Conservation (phyloP, 225 moss, liverwort and hornwort species). For the Asterella californica region DNA sequence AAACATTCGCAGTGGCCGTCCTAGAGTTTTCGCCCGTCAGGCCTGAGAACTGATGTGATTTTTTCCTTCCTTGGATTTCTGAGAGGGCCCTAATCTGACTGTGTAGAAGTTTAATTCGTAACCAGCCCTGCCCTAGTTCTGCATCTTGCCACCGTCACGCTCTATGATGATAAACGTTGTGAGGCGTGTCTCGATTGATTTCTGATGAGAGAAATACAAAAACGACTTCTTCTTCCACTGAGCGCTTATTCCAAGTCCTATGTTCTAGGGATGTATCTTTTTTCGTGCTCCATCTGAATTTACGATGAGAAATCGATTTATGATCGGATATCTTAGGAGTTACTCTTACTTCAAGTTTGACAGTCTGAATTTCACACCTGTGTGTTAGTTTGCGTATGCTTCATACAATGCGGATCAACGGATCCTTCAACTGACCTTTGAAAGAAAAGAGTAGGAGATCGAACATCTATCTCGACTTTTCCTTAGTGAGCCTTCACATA, state of each 20-base stretch:
- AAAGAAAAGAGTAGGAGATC: constrained; percentile 8
- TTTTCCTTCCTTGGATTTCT: constrained; percentile 12
- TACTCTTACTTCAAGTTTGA: too few relatives aligned
- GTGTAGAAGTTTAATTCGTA: neutral
- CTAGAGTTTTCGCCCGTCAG: constrained; percentile 41
- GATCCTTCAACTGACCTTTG: neutral
- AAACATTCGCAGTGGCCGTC: constrained; percentile 16
- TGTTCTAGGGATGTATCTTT: neutral
- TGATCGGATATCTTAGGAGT: neutral
- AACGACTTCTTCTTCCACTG: constrained; percentile 25
- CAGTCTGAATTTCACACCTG: too few relatives aligned
- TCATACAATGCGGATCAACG: too few relatives aligned
- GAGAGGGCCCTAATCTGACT: neutral
- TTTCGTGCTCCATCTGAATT: constrained; percentile 15
- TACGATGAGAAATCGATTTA: neutral
- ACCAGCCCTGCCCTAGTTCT: neutral
- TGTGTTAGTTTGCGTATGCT: neutral
- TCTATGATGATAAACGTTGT: constrained; percentile 12
- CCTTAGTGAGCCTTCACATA: constrained; percentile 11
- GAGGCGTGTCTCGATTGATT: constrained; percentile 19
- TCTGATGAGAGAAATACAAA: constrained; percentile 11
- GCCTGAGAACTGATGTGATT: constrained; percentile 37
- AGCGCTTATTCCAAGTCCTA: neutral
- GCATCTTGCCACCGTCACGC: neutral
- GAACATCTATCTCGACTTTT: neutral